Evolutionary conservation across 2,329 filamentous ascomycete genomes (phyloP), one percentile per base, ranked within the genome.

Genomic region (Fusarium lateritium): DNA sequence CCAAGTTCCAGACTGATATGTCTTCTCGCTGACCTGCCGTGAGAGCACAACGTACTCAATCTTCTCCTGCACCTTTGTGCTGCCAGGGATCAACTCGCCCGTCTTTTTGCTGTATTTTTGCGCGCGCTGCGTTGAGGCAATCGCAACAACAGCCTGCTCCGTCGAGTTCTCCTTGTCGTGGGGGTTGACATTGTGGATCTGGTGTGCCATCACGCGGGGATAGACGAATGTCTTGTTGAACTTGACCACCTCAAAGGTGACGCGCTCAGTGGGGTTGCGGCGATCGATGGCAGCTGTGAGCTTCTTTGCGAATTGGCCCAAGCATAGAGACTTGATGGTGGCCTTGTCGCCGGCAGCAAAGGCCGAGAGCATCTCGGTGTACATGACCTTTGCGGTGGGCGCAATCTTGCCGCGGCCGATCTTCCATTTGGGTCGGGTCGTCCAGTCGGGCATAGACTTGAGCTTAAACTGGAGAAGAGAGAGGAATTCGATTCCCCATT

Each of bases 31-130:
- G 43, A 86, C 66, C 31, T 78, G 58, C 28, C 83, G 75, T 73
- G 88, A 87, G 45, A 93, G 69, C 39, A 92, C 89, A 6, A 93
- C 67, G 73, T 92, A 88, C 81, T 94, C 91, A 3, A 84, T 76
- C 70, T 90, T 83, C 50, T 86, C 80, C 72, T 86, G 84, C 67
- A 85, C 80, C 73, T 83, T 83, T 44, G 83, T 82, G 62, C 79
- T 83, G 4, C 84, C 85, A 2, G 81, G 78, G 9, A 87, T 75
- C n/a, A 79, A 71, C 62, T 76, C 69, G 15, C 80, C 83, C 17
- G 79, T 80, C 4, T 56, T 62, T 9, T 62, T 71, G 49, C 82
- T 77, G 62, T 80, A 79, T 70, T 83, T 81, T 9, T 80, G 81
- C 36, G 88, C 78, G 69, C 81, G 82, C 79, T 92, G 90, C 33